A percentile compares a stretch with the other conserved stretches of the same genome.
Conservation (phyloP, 176 grass and related monocot genomes). For the Tillandsia fasciculata region DNA sequence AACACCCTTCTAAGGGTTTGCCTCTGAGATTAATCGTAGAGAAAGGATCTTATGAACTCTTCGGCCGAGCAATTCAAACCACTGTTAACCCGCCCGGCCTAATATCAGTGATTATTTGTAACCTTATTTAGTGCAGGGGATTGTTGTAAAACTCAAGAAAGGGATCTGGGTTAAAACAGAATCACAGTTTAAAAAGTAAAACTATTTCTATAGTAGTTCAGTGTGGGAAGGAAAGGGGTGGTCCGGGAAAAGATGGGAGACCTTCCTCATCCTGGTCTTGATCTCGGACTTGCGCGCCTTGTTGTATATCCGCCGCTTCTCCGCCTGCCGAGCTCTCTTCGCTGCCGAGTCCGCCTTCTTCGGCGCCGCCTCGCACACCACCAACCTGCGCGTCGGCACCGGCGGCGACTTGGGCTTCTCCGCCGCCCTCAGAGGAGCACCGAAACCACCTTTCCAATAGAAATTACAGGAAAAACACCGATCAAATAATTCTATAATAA, state of each 20-base stretch:
- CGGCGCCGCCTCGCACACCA: conserved; percentile 33
- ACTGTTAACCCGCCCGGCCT: too few species aligned
- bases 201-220: too few species aligned
- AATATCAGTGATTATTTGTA: too few species aligned
- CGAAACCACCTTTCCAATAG: conserved; percentile 4
- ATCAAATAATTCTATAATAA: background rate
- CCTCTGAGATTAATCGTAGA: too few species aligned
- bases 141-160: too few species aligned
- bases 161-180: too few species aligned
- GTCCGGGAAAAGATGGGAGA: background rate
- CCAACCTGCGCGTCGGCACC: conserved; percentile 11
- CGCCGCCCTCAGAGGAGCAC: conserved; percentile 1
- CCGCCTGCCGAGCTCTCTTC: conserved; percentile 38
- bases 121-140: too few species aligned
- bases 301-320: conserved; percentile 31
- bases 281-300: conserved; percentile 44
- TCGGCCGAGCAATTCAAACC: too few species aligned
- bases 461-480: conserved; percentile 4
- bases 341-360: conserved; percentile 36
- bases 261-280: conserved; percentile 32
- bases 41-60: too few species aligned
- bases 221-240: too few species aligned
- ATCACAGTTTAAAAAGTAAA: too few species aligned
- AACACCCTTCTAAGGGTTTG: too few species aligned
- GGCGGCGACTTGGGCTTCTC: conserved; percentile 3